phyloP scores from a whole-genome alignment of 495 filamentous ascomycete species.

The Hypoxylon fragiforme region DNA sequence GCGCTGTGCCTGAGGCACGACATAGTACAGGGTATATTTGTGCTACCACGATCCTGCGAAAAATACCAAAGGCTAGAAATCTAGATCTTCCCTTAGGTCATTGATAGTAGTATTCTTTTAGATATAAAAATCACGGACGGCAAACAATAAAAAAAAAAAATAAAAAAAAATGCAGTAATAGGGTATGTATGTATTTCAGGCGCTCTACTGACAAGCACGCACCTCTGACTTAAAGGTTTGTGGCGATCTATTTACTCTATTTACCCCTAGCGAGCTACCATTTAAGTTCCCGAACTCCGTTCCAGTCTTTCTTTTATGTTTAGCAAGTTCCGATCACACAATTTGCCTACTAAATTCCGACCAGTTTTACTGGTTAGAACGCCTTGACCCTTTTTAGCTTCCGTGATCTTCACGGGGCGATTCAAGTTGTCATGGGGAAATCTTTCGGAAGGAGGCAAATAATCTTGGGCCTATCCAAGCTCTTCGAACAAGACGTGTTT shows the following conservation, averaged over 20 bases:
- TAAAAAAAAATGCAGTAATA: too few species aligned
- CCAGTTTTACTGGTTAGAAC: slow-evolving; percentile 3
- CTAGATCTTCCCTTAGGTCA: too few species aligned
- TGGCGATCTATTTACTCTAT: too few species aligned
- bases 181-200: too few species aligned
- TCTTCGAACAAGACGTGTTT: slow-evolving; percentile 28
- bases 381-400: slow-evolving; percentile 22
- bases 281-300: slow-evolving; percentile 18
- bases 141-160: too few species aligned
- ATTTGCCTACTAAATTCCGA: background rate
- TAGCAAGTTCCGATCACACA: slow-evolving; percentile 8
- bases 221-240: background rate
- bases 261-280: background rate
- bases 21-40: slow-evolving; percentile 12
- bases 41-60: slow-evolving; percentile 25
- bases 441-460: slow-evolving; percentile 11
- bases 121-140: too few species aligned
- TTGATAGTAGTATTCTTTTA: background rate
- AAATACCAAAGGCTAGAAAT: slow-evolving; percentile 11
- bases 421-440: slow-evolving; percentile 14
- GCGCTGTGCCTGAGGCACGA: slow-evolving; percentile 18
- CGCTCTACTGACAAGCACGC: background rate
- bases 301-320: background rate
- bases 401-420: slow-evolving; percentile 27
- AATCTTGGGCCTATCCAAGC: slow-evolving; percentile 4